Evolutionary conservation across 108 stramenopile genomes (phyloP).

Genomic region (Nannochloropsis gaditana): DNA sequence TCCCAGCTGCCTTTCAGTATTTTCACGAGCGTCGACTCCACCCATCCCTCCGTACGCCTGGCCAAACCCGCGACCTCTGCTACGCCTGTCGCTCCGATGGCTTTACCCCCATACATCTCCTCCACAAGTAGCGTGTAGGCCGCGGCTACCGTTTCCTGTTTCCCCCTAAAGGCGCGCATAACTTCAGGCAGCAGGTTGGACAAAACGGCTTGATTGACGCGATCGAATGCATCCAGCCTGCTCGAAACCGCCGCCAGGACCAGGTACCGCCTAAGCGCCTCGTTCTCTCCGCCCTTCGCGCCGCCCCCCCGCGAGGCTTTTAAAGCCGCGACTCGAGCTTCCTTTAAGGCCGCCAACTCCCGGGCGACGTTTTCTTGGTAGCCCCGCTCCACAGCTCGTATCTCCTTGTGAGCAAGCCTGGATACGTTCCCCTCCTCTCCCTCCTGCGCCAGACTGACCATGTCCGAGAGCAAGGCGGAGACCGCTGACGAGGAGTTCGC

Average conservation of each 20-base stretch:
- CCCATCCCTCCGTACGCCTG: neutral
- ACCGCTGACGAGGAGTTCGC: neutral
- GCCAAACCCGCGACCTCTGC: neutral
- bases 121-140: neutral
- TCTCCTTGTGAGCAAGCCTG: neutral
- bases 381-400: neutral
- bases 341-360: neutral
- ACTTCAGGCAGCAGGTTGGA: neutral
- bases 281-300: neutral
- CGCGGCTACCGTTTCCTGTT: neutral
- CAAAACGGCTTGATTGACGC: neutral
- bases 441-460: neutral
- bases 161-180: neutral
- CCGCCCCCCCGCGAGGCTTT: neutral
- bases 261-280: neutral
- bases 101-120: neutral
- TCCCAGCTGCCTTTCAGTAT: neutral
- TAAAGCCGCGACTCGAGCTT: neutral
- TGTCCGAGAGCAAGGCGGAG: neutral
- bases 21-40: neutral
- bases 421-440: neutral
- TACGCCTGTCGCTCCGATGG: neutral
- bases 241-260: neutral
- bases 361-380: slow-evolving; percentile 1
- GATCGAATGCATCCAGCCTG: slow-evolving; percentile 11